A percentile compares a stretch with the other conserved stretches of the same genome.
Evolutionary conservation across 371 early-diverging fungal genomes (phyloP).

Genomic region (Haplosporangium sp.): DNA sequence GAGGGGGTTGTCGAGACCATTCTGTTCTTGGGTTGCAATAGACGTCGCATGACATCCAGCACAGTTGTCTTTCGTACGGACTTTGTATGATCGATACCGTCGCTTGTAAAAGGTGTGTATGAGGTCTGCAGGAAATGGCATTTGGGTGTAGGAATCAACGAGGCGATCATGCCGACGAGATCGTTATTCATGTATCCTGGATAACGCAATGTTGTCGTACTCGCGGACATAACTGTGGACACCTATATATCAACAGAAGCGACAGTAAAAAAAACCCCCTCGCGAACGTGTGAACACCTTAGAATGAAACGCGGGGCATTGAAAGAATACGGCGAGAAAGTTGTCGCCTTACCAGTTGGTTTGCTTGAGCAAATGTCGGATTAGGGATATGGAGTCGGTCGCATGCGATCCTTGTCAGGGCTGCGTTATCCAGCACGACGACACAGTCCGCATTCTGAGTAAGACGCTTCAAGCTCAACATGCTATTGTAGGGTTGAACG

Average conservation of each 20-base stretch:
- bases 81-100: conserved; percentile 90
- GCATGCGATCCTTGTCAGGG: conserved; percentile 92
- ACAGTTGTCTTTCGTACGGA: conserved; percentile 96
- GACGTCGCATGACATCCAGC: conserved; percentile 97
- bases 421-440: conserved; percentile 96
- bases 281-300: background rate
- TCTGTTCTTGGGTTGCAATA: conserved; percentile 95
- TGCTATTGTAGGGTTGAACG: conserved; percentile 99
- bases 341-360: conserved; percentile 82
- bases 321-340: conserved; percentile 4
- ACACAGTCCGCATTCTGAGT: conserved; percentile 96
- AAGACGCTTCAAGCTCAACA: conserved; percentile 94
- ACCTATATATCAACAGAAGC: conserved; percentile 61
- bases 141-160: conserved; percentile 95
- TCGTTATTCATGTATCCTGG: conserved; percentile 99
- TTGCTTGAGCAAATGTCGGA: conserved; percentile 97
- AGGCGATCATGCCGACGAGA: conserved; percentile 93
- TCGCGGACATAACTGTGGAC: conserved; percentile 98
- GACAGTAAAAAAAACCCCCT: background rate
- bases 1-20: conserved; percentile 94
- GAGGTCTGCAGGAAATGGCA: conserved; percentile 98
- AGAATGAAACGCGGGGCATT: background rate
- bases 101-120: conserved; percentile 98
- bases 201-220: conserved; percentile 98
- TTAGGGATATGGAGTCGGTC: conserved; percentile 94